Conservation (phyloP, 768 basidiomycete genomes). For the Cystoderma amianthinum region DNA sequence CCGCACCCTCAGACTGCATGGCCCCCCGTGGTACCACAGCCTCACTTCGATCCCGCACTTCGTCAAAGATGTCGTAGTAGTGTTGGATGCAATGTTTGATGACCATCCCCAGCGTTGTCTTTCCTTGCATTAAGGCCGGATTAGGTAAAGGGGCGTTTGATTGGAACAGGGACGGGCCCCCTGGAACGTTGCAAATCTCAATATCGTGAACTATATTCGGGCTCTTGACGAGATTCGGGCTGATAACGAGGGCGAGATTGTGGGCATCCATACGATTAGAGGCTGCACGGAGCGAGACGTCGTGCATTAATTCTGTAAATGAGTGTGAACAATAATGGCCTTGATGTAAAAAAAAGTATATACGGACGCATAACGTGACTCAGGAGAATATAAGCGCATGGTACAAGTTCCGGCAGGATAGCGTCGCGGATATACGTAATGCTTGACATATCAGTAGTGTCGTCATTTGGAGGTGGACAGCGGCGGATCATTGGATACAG, state of each 20-base stretch:
- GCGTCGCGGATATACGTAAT: constrained; percentile 63
- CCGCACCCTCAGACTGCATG: constrained; percentile 11
- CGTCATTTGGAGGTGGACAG: constrained; percentile 55
- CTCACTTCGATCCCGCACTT: constrained; percentile 66
- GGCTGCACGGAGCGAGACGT: constrained; percentile 61
- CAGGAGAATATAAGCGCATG: constrained; percentile 68
- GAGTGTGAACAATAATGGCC: constrained; percentile 6
- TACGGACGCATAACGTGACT: constrained; percentile 62
- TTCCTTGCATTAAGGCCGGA: constrained; percentile 24
- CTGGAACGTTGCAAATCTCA: constrained; percentile 61
- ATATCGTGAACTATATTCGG: constrained; percentile 66
- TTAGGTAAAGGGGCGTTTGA: constrained; percentile 2
- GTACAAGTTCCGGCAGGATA: constrained; percentile 60
- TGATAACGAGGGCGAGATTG: constrained; percentile 75
- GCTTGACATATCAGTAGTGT: constrained; percentile 48
- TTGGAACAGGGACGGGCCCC: constrained; percentile 30
- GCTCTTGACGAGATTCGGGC: constrained; percentile 73
- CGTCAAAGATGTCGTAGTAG: constrained; percentile 85
- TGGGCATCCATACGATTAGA: constrained; percentile 78
- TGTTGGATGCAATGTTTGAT: constrained; percentile 74
- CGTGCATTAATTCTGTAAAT: constrained; percentile 64
- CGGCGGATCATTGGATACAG: constrained; percentile 58
- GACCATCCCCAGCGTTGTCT: constrained; percentile 63
- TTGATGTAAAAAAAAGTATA: neutral
- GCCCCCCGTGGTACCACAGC: constrained; percentile 33